Evolutionary conservation across 345 rosid species (phyloP), one percentile per base, ranked within the genome.

Genomic region (Brassica cretica): DNA sequence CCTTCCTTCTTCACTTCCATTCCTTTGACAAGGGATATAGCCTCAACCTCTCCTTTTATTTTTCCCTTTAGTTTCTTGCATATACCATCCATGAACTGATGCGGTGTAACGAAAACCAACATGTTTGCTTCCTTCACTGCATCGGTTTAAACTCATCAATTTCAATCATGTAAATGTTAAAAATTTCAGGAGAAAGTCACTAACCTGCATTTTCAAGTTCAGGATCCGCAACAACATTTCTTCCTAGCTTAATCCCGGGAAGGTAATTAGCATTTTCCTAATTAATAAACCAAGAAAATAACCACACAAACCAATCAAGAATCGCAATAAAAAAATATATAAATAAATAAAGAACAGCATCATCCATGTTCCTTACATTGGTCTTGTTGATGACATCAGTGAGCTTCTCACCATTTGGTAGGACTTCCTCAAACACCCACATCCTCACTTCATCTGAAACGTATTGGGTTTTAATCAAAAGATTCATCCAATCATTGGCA

Each of bases 1-100:
- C 99, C 97, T 76, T 95, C 97, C 83, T 76, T 89, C 85, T 87
- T 95, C 70, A 95, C 90, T 80, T 95, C 94, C 99, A 95, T 95
- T 60, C 99, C 99, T 82, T 93, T 91, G 49, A 90, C 89, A 24
- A 95, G 97, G 51, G 99, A 95, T 85, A 95, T 87, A 35, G 93
- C 99, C 78, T 88, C 89, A 11, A 75, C 93, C 46, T 84, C 89
- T 72, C 79, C 82, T 65, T 75, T 82, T 76, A 93, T 35, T 78
- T 89, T 90, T 63, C 97, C 94, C 19, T 78, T 84, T 49, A 95
- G 89, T 59, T 83, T 89, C 86, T 88, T 93, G 83, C 98, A 91
- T 80, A 93, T 87, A 29, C 89, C 93, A 72, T 93, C 91, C 87
- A 95, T 84, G 78, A 95, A 93, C 80, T 95, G 98, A 84, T 93